Percentiles rank a stretch among this genome's conserved stretches.
phyloP scores from a whole-genome alignment of 1,284 basidiomycete species.

The Blastosporella zonata region DNA sequence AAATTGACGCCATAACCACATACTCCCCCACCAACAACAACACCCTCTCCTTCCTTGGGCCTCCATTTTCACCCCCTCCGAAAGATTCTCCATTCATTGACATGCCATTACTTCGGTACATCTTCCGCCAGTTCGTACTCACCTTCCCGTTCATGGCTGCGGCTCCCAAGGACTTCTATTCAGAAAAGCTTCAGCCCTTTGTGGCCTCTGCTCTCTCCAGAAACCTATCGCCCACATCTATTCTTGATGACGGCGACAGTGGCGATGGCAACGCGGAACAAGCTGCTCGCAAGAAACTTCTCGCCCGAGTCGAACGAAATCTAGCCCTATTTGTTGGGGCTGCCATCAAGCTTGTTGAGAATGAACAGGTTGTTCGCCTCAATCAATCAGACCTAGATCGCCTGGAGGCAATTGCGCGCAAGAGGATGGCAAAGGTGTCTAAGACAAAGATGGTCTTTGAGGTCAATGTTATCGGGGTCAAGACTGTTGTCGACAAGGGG shows the following conservation, averaged over 20 bases:
- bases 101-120: conserved; percentile 83
- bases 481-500: conserved; percentile 78
- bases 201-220: conserved; percentile 76
- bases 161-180: conserved; percentile 87
- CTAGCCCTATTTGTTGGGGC: conserved; percentile 78
- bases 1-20: conserved; percentile 71
- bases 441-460: conserved; percentile 65
- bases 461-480: conserved; percentile 86
- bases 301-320: conserved; percentile 80
- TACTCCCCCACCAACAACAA: conserved; percentile 56
- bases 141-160: conserved; percentile 90
- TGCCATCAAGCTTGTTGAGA: conserved; percentile 77
- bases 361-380: conserved; percentile 86
- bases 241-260: conserved; percentile 60
- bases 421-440: conserved; percentile 45
- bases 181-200: conserved; percentile 91
- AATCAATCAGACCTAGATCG: conserved; percentile 78
- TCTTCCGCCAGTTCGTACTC: conserved; percentile 88
- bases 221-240: conserved; percentile 67
- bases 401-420: conserved; percentile 66
- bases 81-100: conserved; percentile 60
- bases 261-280: conserved; percentile 37
- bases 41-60: conserved; percentile 82
- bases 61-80: conserved; percentile 77
- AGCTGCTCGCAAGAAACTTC: conserved; percentile 56